Evolutionary conservation across 2,329 filamentous ascomycete species (phyloP).

Genomic region (Magnaporthales sp.): DNA sequence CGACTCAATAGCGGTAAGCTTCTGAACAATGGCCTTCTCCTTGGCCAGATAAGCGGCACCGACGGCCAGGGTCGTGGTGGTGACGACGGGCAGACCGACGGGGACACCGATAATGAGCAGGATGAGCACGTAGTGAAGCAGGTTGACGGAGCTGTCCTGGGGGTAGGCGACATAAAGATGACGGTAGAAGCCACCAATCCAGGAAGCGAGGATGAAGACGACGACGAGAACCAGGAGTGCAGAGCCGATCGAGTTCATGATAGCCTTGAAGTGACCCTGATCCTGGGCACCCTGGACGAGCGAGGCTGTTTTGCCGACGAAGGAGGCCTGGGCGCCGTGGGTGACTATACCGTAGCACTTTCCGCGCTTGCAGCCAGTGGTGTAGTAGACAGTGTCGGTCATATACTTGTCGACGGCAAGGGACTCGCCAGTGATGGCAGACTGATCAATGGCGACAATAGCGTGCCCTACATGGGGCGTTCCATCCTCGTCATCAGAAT

Average conservation of each 20-base stretch:
- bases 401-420: constrained; percentile 70
- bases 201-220: constrained; percentile 65
- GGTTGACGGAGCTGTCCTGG: constrained; percentile 48
- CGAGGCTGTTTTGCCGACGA: constrained; percentile 67
- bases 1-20: constrained; percentile 56
- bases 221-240: constrained; percentile 67
- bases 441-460: constrained; percentile 67
- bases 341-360: constrained; percentile 64
- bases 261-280: constrained; percentile 69
- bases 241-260: constrained; percentile 76
- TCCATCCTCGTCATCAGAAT: constrained; percentile 46
- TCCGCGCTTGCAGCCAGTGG: constrained; percentile 73
- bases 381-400: constrained; percentile 69
- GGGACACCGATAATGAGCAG: constrained; percentile 72
- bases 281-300: constrained; percentile 69
- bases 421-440: constrained; percentile 73
- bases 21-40: constrained; percentile 46
- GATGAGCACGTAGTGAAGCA: constrained; percentile 61
- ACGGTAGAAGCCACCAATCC: constrained; percentile 75
- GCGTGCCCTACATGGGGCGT: constrained; percentile 53
- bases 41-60: constrained; percentile 46
- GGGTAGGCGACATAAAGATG: constrained; percentile 54
- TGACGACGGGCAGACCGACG: constrained; percentile 72
- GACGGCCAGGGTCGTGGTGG: constrained; percentile 53
- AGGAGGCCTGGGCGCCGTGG: constrained; percentile 61